Evolutionary conservation across 1,284 basidiomycete genomes (phyloP), one percentile per base, ranked within the genome.

Genomic region (Ceratobasidium sp.): DNA sequence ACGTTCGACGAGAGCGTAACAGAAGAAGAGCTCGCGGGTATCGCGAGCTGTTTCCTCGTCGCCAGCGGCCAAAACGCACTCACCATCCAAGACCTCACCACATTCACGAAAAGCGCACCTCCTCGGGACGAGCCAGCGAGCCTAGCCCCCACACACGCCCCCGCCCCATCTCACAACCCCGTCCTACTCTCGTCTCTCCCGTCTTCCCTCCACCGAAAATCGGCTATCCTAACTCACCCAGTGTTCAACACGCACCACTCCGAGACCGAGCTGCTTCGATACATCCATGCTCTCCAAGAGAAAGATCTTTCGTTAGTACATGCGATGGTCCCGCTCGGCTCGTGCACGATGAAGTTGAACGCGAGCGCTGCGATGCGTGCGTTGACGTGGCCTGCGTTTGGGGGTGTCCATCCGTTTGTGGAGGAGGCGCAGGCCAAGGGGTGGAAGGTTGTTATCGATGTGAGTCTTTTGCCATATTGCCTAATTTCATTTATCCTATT

Each of bases 311-410:
- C 95, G 44, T 92, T 99, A 48, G 94, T 95, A 6, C 97, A 99
- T 84, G 92, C 95, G 54, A 99, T 99, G 96, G 98, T 98, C 82
- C 94, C 98, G 4, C 91, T 99, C 15, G 97, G 97, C 77, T 97
- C 94, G 82, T 97, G 95, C 85, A 97, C 96, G 12, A 98, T 97
- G 96, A 97, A 98, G 88, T 89, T 98, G 80, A 98, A 98, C 87
- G 96, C 95, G 83, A 97, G 96, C 17, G 96, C 95, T 65, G 97
- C 96, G 81, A 98, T 99, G 97, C 93, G 94, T 76, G 96, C 97
- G 15, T 88, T 99, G 48, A 98, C 96, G 7, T 96, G 94, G 93
- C 94, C 96, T 46, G 95, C 96, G 84, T 99, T 96, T 84, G 90
- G 93, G 78, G 87, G 88, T 75, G 90, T 99, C 1, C 97, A 99